Evolutionary conservation across 345 rosid genomes (phyloP), one percentile per base, ranked within the genome.

Genomic region (Dipteronia dyeriana): DNA sequence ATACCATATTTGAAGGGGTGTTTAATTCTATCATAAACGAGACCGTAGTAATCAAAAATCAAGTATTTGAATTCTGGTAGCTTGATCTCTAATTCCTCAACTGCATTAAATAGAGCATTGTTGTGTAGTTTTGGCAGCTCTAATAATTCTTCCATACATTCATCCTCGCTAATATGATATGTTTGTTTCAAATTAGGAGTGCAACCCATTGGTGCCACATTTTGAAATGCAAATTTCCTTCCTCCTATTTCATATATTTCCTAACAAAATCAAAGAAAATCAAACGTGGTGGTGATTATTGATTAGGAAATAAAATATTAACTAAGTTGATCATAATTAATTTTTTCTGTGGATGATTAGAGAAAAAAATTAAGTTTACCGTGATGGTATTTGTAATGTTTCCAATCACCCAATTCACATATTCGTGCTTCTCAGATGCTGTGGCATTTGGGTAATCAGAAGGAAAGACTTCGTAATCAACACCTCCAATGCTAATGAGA

Each of bases 11-110:
- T 78, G 11, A 56, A 38, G 34, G 84, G 81, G 9, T 74, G 29
- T 2, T 62, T 43, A 6, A 63, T 61, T 53, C 73, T 64, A 29
- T 68, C 57, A 8, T 4, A 4, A 59, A 31, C 56, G 0, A 81
- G 31, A 25, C 51, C 59, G 74, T 76, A 79, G 57, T 68, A 79
- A 71, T 84, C 79, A 6, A 76, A 77, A 13, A 79, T 79, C 1
- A 77, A 66, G 41, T 82, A 77, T 53, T 67, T 76, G 38, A 85
- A 78, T 75, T 84, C 79, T 0, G 82, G 77, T 59, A 78, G 13
- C 7, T 76, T 23, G 7, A 12, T 68, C 29, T 66, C 68, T 49
- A 80, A n/a, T 54, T 76, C 75, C 66, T 67, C 53, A 22, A 29
- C 34, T 29, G 41, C 26, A 0, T 26, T n/a, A 0, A 70, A 38